A percentile compares a stretch with the other conserved stretches of the same genome.
These are phyloP conservation scores for Sophora flavescens DNA, from an alignment of 306 rosid species.

Conservation along the genomic window DNA sequence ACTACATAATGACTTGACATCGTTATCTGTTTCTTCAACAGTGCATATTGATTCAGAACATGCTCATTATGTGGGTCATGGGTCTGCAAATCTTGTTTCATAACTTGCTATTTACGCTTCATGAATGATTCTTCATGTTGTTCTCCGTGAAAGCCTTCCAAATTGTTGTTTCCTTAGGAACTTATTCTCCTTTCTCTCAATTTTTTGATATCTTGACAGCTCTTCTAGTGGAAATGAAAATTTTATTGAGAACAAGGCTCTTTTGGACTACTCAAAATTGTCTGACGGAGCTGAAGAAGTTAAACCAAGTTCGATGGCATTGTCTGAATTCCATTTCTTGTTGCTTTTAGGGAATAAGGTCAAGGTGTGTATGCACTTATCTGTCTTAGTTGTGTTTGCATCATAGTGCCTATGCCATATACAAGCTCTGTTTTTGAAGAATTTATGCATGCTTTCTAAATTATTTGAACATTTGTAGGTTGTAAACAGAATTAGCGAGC, in stretches of 20 bases:
- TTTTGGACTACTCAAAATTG: conserved; percentile 78
- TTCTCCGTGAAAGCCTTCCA: conserved; percentile 33
- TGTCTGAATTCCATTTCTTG: conserved; percentile 97
- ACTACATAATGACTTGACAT: conserved; percentile 44
- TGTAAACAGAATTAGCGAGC: conserved; percentile 94
- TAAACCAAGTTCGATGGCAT: conserved; percentile 90
- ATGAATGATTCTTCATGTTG: conserved; percentile 39
- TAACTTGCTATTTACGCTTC: conserved; percentile 46
- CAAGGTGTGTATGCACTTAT: conserved; percentile 65
- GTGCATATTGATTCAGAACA: conserved; percentile 24
- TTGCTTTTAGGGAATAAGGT: conserved; percentile 91
- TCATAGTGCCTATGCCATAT: conserved; percentile 19
- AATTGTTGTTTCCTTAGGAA: conserved; percentile 8
- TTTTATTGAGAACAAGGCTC: conserved; percentile 96
- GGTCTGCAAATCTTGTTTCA: conserved; percentile 41
- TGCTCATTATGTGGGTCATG: conserved; percentile 27
- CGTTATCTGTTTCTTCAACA: conserved; percentile 24
- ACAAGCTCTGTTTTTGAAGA: conserved; percentile 18
- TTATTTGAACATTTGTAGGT: conserved; percentile 63
- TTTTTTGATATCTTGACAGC: conserved; percentile 55
- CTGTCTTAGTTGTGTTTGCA: conserved; percentile 30
- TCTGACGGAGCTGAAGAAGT: conserved; percentile 76
- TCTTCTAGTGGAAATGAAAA: conserved; percentile 84
- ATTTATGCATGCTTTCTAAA: conserved; percentile 43
- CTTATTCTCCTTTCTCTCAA: conserved; percentile 22